Base-by-base conservation (phyloP, 345 rosid genomes). In the Salix brachista region DNA sequence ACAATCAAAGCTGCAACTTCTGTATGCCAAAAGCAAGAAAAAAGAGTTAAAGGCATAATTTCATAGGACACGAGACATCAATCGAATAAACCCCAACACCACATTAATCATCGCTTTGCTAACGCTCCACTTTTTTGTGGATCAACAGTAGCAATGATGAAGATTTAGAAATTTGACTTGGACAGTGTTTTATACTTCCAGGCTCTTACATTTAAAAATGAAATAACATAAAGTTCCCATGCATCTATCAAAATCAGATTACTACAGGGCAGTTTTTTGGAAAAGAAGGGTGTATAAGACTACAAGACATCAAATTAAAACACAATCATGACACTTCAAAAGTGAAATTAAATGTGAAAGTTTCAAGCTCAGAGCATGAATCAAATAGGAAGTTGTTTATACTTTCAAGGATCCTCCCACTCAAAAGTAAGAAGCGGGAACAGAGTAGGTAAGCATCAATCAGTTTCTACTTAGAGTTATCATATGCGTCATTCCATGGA, bases 1-100 rank as follows among this genome's bases (percentile, higher is more conserved):
- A 94, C 83, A 74, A 94, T 78, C 78, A 94, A 84, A 71, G 92
- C 92, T 76, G 87, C 85, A 74, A 84, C 91, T 73, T 85, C 98
- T 92, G 92, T 82, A 79, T 17, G 44, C 13, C 44, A 65, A 42
- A 25, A 42, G 6, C 8, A 66, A 19, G 36, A 25, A 26, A 39
- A 75, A 12, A 21, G 9, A n/a, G 52, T n/a, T 34, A 34, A 2
- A 64, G 62, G 32, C 52, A 42, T 28, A n/a, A 2, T 54, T 44
- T 44, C 18, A 44, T 41, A 34, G 25, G 6, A 70, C 34, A 26
- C 68, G 26, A 32, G 23, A 42, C 28, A 69, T 25, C 41, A 3
- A 44, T 28, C 26, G 34, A 72, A 72, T 36, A 36, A 39, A 37
- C 39, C 48, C 75, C 52, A 6, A n/a, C 6, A 70, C 4, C 3